Base-by-base conservation (phyloP, 768 basidiomycete species). In the Suillus hirtellus region DNA sequence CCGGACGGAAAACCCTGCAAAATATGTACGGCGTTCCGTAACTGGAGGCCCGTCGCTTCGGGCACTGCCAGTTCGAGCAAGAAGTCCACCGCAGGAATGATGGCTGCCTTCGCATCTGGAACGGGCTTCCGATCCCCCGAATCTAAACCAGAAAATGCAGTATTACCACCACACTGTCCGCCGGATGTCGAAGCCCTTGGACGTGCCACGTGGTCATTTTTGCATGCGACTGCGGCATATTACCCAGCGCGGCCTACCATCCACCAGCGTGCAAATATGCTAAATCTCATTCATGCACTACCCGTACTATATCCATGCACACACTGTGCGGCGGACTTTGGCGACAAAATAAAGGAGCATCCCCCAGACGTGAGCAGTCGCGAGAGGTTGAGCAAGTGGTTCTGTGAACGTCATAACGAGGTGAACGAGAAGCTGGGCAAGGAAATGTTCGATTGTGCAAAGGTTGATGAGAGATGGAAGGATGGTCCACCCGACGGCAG, bases 1-100 rank as follows among this genome's bases (percentile, higher is more conserved):
- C 91, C 93, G 14, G 93, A 98, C 66, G 96, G 96, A 21, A 97
- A 95, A 75, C 94, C 93, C 1, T 98, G 96, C 82, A 96, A 94
- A 78, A 87, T 92, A 35, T 96, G 95, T 70, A 91, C 87, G 47
- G 88, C 90, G 37, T 93, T 92, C 75, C 86, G 89, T 31, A 77
- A 85, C 69, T 92, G 88, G 87, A 83, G 81, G 55, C 84, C 85
- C 7, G 72, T 61, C 58, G 60, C 74, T 34, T 74, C 77, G 17
- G 73, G 77, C 35, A 76, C 68, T 42, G 49, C 66, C 27, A 47
- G 56, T 38, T 53, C 56, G 17, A 34, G 60, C 47, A 72, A 72
- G 63, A 68, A 72, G 59, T 72, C 76, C 17, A 71, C 78, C 21
- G 69, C 73, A 2, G 70, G 68, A 11, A 75, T 78, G 64, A 77